Percentiles rank a stretch among this genome's conserved stretches.
These are phyloP conservation scores for Ceratocystis eucalypticola DNA, from an alignment of 2,329 filamentous ascomycete species.

Conservation along the genomic window DNA sequence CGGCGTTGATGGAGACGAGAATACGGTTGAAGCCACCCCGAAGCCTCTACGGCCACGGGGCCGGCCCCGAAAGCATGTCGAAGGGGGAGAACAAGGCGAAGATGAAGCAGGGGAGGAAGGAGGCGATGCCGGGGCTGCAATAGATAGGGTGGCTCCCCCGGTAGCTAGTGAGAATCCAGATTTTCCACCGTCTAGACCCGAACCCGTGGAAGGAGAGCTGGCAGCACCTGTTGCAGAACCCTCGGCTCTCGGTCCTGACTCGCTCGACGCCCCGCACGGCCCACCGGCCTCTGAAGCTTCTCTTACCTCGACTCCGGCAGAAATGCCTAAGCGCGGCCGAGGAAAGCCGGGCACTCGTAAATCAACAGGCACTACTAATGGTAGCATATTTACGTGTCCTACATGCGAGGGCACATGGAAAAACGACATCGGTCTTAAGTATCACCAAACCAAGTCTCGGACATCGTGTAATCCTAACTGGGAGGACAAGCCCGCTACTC, in stretches of 20 bases:
- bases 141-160: no score
- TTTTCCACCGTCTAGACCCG: no score
- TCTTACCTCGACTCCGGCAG: neutral
- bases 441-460: constrained; percentile 42
- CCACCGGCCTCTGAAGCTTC: neutral
- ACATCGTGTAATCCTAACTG: constrained; percentile 40
- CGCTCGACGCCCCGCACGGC: neutral
- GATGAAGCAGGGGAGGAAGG: neutral
- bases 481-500: constrained; percentile 16
- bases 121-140: neutral
- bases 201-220: neutral
- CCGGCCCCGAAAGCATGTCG: constrained; percentile 3
- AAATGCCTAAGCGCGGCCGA: neutral
- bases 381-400: constrained; percentile 34
- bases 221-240: neutral
- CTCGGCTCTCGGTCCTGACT: neutral
- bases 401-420: constrained; percentile 44
- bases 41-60: neutral
- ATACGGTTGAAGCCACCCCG: neutral
- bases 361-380: constrained; percentile 13
- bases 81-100: neutral
- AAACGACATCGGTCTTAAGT: constrained; percentile 44
- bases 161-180: no score
- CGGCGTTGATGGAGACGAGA: neutral
- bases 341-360: neutral